Evolutionary conservation across 331 rosid genomes (phyloP).

Genomic region (Prunus yedoensis): DNA sequence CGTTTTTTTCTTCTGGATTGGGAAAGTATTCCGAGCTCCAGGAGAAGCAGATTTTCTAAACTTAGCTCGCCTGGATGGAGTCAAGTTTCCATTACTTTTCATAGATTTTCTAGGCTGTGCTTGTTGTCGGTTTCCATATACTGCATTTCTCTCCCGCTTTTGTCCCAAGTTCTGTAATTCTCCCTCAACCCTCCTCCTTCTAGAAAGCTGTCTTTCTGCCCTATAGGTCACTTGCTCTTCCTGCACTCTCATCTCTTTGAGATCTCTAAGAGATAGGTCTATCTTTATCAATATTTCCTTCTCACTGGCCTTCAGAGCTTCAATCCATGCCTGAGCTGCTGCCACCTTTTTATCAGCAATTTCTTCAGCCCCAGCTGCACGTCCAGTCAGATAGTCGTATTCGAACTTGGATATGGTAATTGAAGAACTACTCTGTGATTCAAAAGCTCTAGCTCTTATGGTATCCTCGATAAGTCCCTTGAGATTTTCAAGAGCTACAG

Average conservation of each 20-base stretch:
- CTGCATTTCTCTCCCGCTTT: constrained; percentile 45
- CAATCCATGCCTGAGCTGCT: constrained; percentile 83
- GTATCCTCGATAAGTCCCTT: constrained; percentile 50
- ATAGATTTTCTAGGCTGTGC: constrained; percentile 42
- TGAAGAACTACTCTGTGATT: constrained; percentile 50
- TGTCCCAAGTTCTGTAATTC: constrained; percentile 40
- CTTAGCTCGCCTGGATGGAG: constrained; percentile 48
- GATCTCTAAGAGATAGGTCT: constrained; percentile 54
- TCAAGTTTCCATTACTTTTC: constrained; percentile 27
- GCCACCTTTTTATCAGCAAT: constrained; percentile 81
- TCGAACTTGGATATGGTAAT: constrained; percentile 83
- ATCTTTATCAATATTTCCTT: constrained; percentile 59
- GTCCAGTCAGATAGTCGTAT: constrained; percentile 66
- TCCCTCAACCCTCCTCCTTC: constrained; percentile 40
- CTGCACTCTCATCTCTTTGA: constrained; percentile 46
- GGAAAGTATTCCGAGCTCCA: constrained; percentile 31
- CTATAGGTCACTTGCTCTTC: constrained; percentile 41
- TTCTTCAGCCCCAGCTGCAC: constrained; percentile 69
- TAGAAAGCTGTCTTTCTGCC: constrained; percentile 37
- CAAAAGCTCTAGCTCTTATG: constrained; percentile 53
- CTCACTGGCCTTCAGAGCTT: constrained; percentile 90
- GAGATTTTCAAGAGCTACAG: constrained; percentile 61
- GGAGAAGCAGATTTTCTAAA: constrained; percentile 56
- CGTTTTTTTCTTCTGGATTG: constrained; percentile 56
- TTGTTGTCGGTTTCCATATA: constrained; percentile 35